A percentile compares a stretch with the other conserved stretches of the same genome.
phyloP scores from a whole-genome alignment of 495 filamentous ascomycete genomes.

The Tuber melanosporum region DNA sequence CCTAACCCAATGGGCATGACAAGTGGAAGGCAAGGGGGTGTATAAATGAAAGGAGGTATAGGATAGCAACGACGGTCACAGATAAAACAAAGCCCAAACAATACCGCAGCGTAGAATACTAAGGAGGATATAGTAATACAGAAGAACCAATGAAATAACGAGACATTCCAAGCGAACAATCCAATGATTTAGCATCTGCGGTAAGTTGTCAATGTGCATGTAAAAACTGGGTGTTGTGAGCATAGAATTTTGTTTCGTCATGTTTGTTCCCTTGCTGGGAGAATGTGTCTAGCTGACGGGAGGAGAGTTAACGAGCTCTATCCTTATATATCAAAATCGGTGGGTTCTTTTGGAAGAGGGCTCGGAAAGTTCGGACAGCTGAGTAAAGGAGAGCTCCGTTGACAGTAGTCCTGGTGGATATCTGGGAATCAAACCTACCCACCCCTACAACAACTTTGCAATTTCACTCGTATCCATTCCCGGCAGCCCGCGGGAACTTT shows the following conservation, averaged over 20 bases:
- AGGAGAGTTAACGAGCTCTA: not conserved
- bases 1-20: no score
- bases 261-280: not conserved
- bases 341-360: not conserved
- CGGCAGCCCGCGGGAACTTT: no score
- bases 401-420: not conserved
- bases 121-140: no score
- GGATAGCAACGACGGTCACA: no score
- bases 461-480: not conserved
- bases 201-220: no score
- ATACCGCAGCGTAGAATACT: no score
- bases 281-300: not conserved
- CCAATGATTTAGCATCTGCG: no score
- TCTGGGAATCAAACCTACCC: slow-evolving; percentile 3
- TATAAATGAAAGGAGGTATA: no score
- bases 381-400: not conserved
- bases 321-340: not conserved
- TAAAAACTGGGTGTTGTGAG: not conserved
- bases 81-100: no score
- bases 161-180: no score
- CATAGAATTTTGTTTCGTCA: not conserved
- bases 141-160: no score
- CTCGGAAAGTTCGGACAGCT: not conserved
- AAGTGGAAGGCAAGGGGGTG: no score
- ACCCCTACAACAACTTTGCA: slow-evolving; percentile 32